Conservation (phyloP, 2,329 filamentous ascomycete genomes). For the Verticillium tricorpus region DNA sequence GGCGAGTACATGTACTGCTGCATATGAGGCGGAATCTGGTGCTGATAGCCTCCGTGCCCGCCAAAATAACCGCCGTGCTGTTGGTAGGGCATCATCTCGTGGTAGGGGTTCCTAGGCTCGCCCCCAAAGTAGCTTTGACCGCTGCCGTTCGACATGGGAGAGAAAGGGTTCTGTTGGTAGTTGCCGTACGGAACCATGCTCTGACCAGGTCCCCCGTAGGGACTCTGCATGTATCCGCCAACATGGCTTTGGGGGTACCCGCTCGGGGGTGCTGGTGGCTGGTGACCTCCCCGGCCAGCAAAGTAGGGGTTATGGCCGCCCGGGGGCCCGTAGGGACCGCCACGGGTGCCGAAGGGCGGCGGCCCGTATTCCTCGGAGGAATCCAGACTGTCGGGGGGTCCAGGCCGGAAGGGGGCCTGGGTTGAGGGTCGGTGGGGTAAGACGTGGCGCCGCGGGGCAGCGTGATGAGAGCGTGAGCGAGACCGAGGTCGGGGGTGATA, state of each 20-base stretch:
- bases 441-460: constrained; percentile 16
- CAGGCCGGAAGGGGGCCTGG: constrained; percentile 33
- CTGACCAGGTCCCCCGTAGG: constrained; percentile 26
- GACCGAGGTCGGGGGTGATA: constrained; percentile 11
- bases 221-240: constrained; percentile 33
- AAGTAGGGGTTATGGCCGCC: constrained; percentile 25
- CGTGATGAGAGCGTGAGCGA: constrained; percentile 22
- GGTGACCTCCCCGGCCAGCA: constrained; percentile 17
- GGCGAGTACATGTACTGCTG: constrained; percentile 34
- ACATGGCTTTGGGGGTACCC: constrained; percentile 46
- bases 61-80: constrained; percentile 28
- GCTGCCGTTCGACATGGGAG: constrained; percentile 32
- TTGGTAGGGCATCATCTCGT: constrained; percentile 47
- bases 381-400: constrained; percentile 59
- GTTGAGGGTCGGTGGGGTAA: not conserved
- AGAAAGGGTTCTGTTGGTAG: constrained; percentile 37
- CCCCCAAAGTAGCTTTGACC: constrained; percentile 36
- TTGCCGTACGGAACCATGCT: constrained; percentile 45
- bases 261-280: constrained; percentile 14
- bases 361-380: constrained; percentile 57
- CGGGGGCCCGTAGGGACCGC: constrained; percentile 29
- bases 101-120: constrained; percentile 33
- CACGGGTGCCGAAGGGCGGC: not conserved
- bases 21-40: constrained; percentile 27
- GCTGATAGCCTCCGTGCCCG: constrained; percentile 20